Base-by-base conservation (phyloP, 176 grass and related monocot species). In the Cenchrus fungigraminus region DNA sequence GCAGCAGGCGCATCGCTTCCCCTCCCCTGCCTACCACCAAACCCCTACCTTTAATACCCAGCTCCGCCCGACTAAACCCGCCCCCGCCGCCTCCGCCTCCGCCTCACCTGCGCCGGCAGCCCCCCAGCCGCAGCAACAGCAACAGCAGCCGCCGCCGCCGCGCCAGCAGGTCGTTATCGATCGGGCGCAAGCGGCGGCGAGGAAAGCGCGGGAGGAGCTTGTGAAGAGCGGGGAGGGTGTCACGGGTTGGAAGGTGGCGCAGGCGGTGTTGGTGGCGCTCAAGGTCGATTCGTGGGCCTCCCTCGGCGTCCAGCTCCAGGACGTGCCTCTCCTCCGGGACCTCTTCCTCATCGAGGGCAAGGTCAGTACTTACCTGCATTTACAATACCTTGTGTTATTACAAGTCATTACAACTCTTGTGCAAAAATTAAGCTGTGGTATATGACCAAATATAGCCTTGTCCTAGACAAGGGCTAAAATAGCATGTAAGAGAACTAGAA, bases 231-330 rank as follows among this genome's bases (percentile, higher is more conserved):
- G 93, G 32, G 87, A 95, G 85, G 83, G 65, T 51, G 93, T 98
- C 32, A 94, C 96, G 2, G 89, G 88, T 59, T 98, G 91, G 86
- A 98, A 95, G 54, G 86, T 98, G 52, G 91, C 91, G 16, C 89
- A 95, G 49, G 90, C 83, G 16, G 89, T 91, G 66, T 89, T 98
- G 12, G 68, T 85, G 40, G 88, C 79, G 22, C 87, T 95, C 49
- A 91, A 90, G 49, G 81, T 55, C 2, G 91, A 94, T 47, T 92
- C 93, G 25, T 98, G 93, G 96, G 86, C 15, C 5, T 79, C 93
- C 50, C 83, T 98, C 44, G 93, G 89, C 25, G 64, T 98, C 78
- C 87, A 91, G 74, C 82, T 91, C 57, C 89, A 94, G 56, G 88
- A 95, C 37, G 91, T 98, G 44, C 78, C 84, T 25, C 69, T 89